Evolutionary conservation across 768 basidiomycete genomes (phyloP).

Genomic region (Rhodotorula taiwanensis): DNA sequence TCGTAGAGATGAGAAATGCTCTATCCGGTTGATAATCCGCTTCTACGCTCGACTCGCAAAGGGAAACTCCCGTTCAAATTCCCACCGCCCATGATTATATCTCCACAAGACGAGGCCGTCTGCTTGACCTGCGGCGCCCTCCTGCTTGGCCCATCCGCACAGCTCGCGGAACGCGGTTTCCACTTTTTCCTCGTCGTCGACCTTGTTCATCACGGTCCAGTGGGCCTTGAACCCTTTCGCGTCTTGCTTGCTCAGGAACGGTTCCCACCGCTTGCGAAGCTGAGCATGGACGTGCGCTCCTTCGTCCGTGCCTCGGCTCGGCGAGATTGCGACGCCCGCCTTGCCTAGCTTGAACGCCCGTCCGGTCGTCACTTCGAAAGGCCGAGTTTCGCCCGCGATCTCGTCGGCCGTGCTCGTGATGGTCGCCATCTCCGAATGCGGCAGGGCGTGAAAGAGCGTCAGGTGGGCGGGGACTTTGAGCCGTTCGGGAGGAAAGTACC

Average conservation of each 20-base stretch:
- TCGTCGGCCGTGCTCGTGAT: neutral
- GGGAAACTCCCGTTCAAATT: slow-evolving; percentile 13
- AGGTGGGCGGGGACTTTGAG: slow-evolving; percentile 30
- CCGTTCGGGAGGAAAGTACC: slow-evolving; percentile 21
- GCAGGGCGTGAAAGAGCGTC: slow-evolving; percentile 31
- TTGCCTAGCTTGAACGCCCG: slow-evolving; percentile 20
- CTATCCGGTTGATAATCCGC: neutral
- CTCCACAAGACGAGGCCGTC: slow-evolving; percentile 19
- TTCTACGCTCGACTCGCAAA: too few species aligned
- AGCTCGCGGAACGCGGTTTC: neutral
- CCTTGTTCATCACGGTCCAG: slow-evolving; percentile 31
- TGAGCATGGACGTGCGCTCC: slow-evolving; percentile 11
- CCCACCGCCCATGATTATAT: slow-evolving; percentile 19
- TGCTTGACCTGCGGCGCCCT: slow-evolving; percentile 10
- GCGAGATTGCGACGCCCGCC: slow-evolving; percentile 25
- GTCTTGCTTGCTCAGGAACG: slow-evolving; percentile 29
- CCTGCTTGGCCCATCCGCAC: slow-evolving; percentile 5
- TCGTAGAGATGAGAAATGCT: too few species aligned
- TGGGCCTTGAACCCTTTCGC: slow-evolving; percentile 24
- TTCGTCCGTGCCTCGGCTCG: slow-evolving; percentile 1
- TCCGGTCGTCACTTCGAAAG: slow-evolving; percentile 13
- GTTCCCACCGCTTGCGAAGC: slow-evolving; percentile 11
- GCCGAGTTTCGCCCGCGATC: neutral
- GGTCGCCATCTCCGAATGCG: slow-evolving; percentile 9
- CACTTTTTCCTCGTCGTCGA: slow-evolving; percentile 22